Evolutionary conservation across 2,329 filamentous ascomycete genomes (phyloP).

Genomic region (Diaporthe sp.): DNA sequence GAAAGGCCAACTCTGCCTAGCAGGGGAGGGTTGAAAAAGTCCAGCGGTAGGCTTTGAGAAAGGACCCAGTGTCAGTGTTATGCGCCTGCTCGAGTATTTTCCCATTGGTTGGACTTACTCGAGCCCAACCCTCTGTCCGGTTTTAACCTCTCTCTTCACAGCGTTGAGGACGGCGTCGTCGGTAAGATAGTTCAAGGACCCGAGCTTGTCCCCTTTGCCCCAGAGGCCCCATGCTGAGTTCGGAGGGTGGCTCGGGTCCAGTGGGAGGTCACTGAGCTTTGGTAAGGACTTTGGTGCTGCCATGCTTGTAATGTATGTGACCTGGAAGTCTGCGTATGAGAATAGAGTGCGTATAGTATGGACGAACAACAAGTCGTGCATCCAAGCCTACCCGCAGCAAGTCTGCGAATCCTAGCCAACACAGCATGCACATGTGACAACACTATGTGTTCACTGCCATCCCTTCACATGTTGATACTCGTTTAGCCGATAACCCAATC

Average conservation of each 20-base stretch:
- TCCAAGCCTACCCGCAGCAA: neutral
- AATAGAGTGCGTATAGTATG: neutral
- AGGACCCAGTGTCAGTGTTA: neutral
- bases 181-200: slow-evolving; percentile 1
- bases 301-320: neutral
- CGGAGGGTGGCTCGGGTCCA: neutral
- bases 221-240: slow-evolving; percentile 7
- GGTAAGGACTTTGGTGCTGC: neutral
- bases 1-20: neutral
- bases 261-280: neutral
- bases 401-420: neutral
- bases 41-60: neutral
- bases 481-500: neutral
- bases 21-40: slow-evolving; percentile 4
- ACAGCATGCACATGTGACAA: neutral
- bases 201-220: neutral
- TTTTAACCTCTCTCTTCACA: neutral
- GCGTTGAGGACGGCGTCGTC: neutral
- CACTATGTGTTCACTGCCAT: neutral
- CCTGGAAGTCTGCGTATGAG: too few species aligned
- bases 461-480: neutral
- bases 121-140: neutral
- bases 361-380: too few species aligned
- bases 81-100: neutral
- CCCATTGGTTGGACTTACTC: neutral